phyloP scores from a whole-genome alignment of 2,329 filamentous ascomycete species.

The Boeremia exigua region DNA sequence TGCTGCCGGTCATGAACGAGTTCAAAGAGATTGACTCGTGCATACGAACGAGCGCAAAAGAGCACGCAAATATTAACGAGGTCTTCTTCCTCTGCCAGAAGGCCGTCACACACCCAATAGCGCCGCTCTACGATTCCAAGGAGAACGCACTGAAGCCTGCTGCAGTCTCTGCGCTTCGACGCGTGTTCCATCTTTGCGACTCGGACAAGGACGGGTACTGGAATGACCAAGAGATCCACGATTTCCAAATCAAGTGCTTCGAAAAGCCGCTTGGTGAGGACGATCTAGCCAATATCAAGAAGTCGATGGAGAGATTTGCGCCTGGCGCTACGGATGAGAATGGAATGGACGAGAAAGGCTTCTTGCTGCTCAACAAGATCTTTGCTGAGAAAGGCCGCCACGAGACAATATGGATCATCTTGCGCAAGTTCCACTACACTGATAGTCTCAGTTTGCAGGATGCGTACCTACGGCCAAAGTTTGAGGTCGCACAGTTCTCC shows the following conservation, averaged over 20 bases:
- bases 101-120: slow-evolving; percentile 95
- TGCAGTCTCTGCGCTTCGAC: slow-evolving; percentile 81
- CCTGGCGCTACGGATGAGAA: slow-evolving; percentile 63
- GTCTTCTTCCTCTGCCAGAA: slow-evolving; percentile 99
- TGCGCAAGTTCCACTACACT: slow-evolving; percentile 94
- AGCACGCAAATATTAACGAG: slow-evolving; percentile 90
- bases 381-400: slow-evolving; percentile 97
- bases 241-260: slow-evolving; percentile 91
- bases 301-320: slow-evolving; percentile 75
- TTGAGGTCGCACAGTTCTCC: slow-evolving; percentile 89
- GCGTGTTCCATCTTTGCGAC: slow-evolving; percentile 95
- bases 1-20: slow-evolving; percentile 97
- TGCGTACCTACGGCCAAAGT: slow-evolving; percentile 87
- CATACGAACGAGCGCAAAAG: slow-evolving; percentile 89
- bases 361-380: slow-evolving; percentile 89
- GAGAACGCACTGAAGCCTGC: slow-evolving; percentile 85
- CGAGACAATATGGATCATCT: slow-evolving; percentile 97
- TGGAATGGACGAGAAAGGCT: slow-evolving; percentile 83
- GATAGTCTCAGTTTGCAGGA: slow-evolving; percentile 93
- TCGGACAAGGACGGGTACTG: slow-evolving; percentile 94
- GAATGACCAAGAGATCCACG: slow-evolving; percentile 86
- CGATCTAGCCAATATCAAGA: slow-evolving; percentile 90
- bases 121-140: slow-evolving; percentile 95
- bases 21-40: slow-evolving; percentile 99
- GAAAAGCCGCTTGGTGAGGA: slow-evolving; percentile 81